Evolutionary conservation across 441 rosid genomes (phyloP), one percentile per base, ranked within the genome.

Genomic region (Breynia disticha): DNA sequence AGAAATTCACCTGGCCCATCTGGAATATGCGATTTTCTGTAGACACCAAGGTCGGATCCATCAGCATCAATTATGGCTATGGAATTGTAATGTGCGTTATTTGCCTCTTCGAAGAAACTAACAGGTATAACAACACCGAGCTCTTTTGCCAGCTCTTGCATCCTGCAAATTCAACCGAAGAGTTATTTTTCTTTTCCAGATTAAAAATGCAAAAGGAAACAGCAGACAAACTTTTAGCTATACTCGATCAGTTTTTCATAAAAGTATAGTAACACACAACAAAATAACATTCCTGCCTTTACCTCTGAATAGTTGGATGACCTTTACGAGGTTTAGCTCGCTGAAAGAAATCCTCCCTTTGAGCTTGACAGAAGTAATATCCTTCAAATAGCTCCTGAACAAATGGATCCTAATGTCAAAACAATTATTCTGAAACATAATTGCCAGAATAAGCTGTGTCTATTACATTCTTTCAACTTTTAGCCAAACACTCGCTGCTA

Each of bases 71-170:
- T 80, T 43, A 91, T 78, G 43, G 94, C 95, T 50, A 87, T 52
- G 5, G 98, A 86, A 74, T 91, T 91, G 79, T 82, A 86, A 72
- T 91, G 91, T 44, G 95, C 95, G 68, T 71, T 83, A 51, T 91
- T 91, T 48, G 95, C 95, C 76, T 88, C 95, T 74, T 91, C 95
- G 72, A 88, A 91, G 80, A 91, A 91, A 55, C 97, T 86, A 67
- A 88, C 87, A 0, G 95, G 98, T 72, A 88, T 76, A 39, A 88
- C 97, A 22, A 88, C 85, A 55, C 84, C 74, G 64, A 91, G 67
- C 70, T 88, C 98, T 62, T 81, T 84, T 0, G 95, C 95, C 64
- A 88, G 91, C 46, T 68, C 72, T 67, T 84, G 95, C 95, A 91
- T 84, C 71, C 97, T 88, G 74, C 61, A 52, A 41, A 61, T 16